Evolutionary conservation across 2,329 filamentous ascomycete species (phyloP).

Genomic region (Aspergillus fumigatus): DNA sequence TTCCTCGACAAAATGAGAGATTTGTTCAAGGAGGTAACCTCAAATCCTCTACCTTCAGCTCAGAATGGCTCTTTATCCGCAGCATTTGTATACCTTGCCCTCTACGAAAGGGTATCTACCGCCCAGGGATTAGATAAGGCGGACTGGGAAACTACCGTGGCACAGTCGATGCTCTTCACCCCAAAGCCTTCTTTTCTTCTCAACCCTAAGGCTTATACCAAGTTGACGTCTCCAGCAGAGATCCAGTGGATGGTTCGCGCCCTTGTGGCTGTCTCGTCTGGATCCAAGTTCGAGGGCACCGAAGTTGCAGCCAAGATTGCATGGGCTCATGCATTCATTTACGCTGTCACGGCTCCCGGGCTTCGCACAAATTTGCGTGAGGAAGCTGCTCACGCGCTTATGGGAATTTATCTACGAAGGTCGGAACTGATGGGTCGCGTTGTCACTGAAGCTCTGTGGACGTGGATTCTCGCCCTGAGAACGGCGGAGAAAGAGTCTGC

Average conservation of each 20-base stretch:
- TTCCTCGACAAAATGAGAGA: conserved; percentile 52
- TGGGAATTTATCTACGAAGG: conserved; percentile 58
- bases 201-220: conserved; percentile 78
- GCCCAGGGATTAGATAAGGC: conserved; percentile 52
- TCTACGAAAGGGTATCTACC: conserved; percentile 54
- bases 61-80: conserved; percentile 79
- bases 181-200: conserved; percentile 85
- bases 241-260: conserved; percentile 71
- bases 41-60: conserved; percentile 72
- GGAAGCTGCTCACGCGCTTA: conserved; percentile 58
- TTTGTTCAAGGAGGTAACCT: conserved; percentile 69
- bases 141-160: conserved; percentile 48
- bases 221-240: conserved; percentile 70
- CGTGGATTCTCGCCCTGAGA: conserved; percentile 66
- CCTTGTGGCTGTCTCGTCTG: conserved; percentile 57
- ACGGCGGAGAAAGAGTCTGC: conserved; percentile 73
- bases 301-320: conserved; percentile 51
- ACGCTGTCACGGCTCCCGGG: conserved; percentile 61
- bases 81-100: conserved; percentile 67
- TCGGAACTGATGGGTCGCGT: conserved; percentile 57
- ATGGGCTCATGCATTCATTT: conserved; percentile 86
- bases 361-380: conserved; percentile 61
- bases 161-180: conserved; percentile 64
- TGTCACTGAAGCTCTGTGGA: conserved; percentile 71
- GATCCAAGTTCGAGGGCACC: conserved; percentile 49